Evolutionary conservation across 1,284 basidiomycete genomes (phyloP).

Genomic region (Moesziomyces antarcticus): DNA sequence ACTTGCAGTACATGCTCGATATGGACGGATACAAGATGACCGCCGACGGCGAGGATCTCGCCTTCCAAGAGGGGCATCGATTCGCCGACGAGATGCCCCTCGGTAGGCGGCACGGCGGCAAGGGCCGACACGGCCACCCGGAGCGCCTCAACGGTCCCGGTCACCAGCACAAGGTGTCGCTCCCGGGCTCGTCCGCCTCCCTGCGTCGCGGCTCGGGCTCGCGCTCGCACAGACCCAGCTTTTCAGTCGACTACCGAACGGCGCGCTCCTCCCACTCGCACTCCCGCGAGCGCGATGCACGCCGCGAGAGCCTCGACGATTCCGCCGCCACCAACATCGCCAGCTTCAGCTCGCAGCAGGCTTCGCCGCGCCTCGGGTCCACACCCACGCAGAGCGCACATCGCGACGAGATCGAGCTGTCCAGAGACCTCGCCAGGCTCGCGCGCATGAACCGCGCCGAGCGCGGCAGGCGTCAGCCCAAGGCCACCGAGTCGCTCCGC

Average conservation of each 20-base stretch:
- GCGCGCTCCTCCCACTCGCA: constrained; percentile 10
- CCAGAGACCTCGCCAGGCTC: constrained; percentile 36
- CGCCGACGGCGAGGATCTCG: constrained; percentile 58
- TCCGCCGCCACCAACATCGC: constrained; percentile 17
- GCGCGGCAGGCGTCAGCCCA: constrained; percentile 17
- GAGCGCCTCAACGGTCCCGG: constrained; percentile 32
- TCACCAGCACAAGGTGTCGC: constrained; percentile 43
- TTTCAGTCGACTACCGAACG: constrained; percentile 37
- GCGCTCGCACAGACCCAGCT: constrained; percentile 39
- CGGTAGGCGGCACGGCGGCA: constrained; percentile 59
- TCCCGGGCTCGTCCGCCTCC: constrained; percentile 24
- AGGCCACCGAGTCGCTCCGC: constrained; percentile 16
- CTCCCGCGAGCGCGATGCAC: constrained; percentile 14
- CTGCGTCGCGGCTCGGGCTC: constrained; percentile 32
- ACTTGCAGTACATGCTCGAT: constrained; percentile 61
- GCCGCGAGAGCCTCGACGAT: constrained; percentile 38
- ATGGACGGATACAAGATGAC: constrained; percentile 68
- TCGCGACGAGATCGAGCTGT: constrained; percentile 43
- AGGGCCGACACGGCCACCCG: constrained; percentile 44
- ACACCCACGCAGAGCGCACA: constrained; percentile 15
- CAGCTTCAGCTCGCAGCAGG: constrained; percentile 16
- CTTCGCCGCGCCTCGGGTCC: constrained; percentile 8
- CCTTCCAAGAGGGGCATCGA: constrained; percentile 56
- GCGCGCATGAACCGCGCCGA: constrained; percentile 38
- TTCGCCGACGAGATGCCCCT: constrained; percentile 65